Evolutionary conservation across 805 yeast species (phyloP), one percentile per base, ranked within the genome.

Genomic region (Saccharomycopsis javanensis): DNA sequence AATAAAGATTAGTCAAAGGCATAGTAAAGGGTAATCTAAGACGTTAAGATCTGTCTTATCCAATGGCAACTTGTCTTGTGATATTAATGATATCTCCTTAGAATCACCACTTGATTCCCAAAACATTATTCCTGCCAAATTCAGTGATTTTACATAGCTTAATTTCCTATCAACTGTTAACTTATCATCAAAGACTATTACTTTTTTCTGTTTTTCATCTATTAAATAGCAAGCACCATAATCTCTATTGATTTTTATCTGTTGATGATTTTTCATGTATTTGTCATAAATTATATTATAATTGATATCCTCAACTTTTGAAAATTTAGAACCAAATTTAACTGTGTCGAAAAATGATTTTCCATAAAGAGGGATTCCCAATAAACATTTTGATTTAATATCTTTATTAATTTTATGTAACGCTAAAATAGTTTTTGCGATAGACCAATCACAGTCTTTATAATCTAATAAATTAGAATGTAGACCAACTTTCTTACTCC

Each of bases 351-450:
- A 69, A 60, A 80, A 81, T 0, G 78, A 73, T 31, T 85, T 71
- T 0, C 97, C 98, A 67, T 90, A 94, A 16, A 82, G 72, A 0
- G 98, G 97, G 85, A 91, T 86, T 0, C 98, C 99, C 33, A 94
- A 64, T 1, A 85, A 74, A 5, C 92, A 61, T 65, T 88, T 86
- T 0, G 83, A 62, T 0, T 68, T 57, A 1, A 84, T 75, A 0
- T 28, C 27, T 4, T 18, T n/a, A 15, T 83, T 80, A 1, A 62
- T 57, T 0, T 64, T 20, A 0, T 76, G 28, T 69, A 85, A 79
- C 55, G 65, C 68, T 1, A 66, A 55, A 2, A 88, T 70, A 0
- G 84, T 79, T 2, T 70, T 67, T 58, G 79, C 79, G 1, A 75
- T 82, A 55, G 79, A 78, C 33, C 79, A 64, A 2, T 67, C 70